Conservation (phyloP, 306 rosid species). For the Cyclanthera cordifolia region DNA sequence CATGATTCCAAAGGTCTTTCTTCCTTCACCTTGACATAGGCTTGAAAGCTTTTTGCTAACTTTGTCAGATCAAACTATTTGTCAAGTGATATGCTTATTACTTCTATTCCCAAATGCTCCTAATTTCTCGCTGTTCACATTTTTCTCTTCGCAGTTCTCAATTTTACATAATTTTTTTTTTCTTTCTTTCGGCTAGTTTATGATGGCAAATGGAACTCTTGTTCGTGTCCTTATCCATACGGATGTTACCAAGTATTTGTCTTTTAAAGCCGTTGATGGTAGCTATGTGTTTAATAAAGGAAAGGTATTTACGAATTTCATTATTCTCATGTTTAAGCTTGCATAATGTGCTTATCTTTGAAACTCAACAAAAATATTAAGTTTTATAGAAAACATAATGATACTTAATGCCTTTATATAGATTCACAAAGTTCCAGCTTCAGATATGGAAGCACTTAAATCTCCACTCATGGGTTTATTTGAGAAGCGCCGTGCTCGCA, state of each 20-base stretch:
- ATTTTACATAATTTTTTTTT: neutral
- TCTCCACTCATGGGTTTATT: conserved; percentile 96
- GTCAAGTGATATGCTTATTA: neutral
- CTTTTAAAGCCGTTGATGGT: conserved; percentile 85
- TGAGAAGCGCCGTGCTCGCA: conserved; percentile 93
- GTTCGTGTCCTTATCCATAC: conserved; percentile 96
- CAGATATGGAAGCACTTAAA: conserved; percentile 80
- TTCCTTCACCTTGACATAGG: neutral
- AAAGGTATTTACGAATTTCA: conserved; percentile 30
- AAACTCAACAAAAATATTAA: neutral
- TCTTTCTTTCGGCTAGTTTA: conserved; percentile 38
- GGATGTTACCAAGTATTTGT: conserved; percentile 87
- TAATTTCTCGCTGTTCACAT: neutral
- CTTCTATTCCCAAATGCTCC: neutral
- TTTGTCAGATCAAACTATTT: neutral
- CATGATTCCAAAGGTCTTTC: conserved; percentile 80
- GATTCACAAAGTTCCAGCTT: conserved; percentile 92
- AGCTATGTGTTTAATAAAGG: conserved; percentile 59
- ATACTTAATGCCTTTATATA: conserved; percentile 18
- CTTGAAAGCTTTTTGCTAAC: neutral
- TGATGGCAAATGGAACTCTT: conserved; percentile 93
- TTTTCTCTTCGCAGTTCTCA: neutral
- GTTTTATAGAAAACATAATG: neutral
- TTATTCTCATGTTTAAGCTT: neutral
- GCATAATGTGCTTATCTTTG: neutral